Conservation (phyloP, 495 filamentous ascomycete genomes). For the Cercophora scortea region DNA sequence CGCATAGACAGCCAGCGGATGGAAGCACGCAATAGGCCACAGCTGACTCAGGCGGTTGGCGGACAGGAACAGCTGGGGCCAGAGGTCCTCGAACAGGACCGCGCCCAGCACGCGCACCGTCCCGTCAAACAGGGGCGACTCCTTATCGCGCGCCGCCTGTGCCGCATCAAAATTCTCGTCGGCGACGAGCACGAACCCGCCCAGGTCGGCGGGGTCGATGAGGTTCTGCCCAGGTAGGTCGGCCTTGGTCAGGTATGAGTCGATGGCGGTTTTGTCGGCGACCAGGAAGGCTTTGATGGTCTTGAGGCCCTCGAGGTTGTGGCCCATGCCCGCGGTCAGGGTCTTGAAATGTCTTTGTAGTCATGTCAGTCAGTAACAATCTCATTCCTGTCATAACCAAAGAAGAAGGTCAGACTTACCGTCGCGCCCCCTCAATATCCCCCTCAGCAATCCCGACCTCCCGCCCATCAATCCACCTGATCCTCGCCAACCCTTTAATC, state of each 20-base stretch:
- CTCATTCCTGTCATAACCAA: not conserved
- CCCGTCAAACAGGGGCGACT: conserved; percentile 3
- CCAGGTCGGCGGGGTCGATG: conserved; percentile 5
- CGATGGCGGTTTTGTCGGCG: conserved; percentile 2
- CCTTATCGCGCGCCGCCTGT: not conserved
- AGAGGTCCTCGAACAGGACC: conserved; percentile 8
- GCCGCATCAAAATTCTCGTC: not conserved
- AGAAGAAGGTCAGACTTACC: not conserved
- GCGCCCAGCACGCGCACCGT: conserved; percentile 7
- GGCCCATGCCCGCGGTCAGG: not conserved
- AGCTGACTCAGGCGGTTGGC: not conserved
- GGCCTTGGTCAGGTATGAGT: not conserved
- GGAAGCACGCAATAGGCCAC: conserved; percentile 7
- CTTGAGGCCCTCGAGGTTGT: not conserved
- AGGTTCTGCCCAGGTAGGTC: conserved; percentile 1
- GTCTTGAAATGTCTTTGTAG: not conserved
- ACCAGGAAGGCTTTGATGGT: conserved; percentile 4
- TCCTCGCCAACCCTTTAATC: conserved; percentile 1
- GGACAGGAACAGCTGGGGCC: not conserved
- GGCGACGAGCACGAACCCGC: conserved; percentile 2
- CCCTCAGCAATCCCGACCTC: conserved; percentile 8
- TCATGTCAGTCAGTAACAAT: not conserved
- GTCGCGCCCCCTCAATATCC: conserved; percentile 7
- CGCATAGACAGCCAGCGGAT: conserved; percentile 5
- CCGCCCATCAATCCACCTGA: conserved; percentile 12